A percentile compares a stretch with the other conserved stretches of the same genome.
Evolutionary conservation across 2,329 filamentous ascomycete species (phyloP).

Genomic region (Monilinia fructicola): DNA sequence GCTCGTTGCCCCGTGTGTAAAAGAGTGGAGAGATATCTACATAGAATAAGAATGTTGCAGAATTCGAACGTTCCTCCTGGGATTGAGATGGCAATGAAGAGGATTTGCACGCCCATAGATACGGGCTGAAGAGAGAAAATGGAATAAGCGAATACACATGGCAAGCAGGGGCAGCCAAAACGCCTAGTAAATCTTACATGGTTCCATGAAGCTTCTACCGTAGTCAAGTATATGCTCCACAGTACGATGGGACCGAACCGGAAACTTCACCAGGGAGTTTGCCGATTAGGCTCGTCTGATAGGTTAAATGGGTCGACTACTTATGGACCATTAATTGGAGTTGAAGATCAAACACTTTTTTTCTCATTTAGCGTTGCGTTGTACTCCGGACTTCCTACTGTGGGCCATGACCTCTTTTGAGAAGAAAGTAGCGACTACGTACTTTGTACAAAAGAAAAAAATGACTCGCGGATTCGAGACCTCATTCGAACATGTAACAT

Average conservation of each 20-base stretch:
- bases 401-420: neutral
- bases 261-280: neutral
- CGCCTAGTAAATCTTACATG: conserved; percentile 2
- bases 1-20: neutral
- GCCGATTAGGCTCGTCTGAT: conserved; percentile 1
- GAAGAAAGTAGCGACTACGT: neutral
- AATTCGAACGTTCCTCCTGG: neutral
- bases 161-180: neutral
- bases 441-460: too few species aligned
- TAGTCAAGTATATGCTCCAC: neutral
- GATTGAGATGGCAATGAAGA: conserved; percentile 9
- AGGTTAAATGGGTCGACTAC: neutral
- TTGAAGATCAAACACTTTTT: neutral
- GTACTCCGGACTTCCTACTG: too few species aligned
- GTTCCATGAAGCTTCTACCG: conserved; percentile 15
- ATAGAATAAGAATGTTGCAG: conserved; percentile 1
- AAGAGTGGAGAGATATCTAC: conserved; percentile 13
- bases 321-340: neutral
- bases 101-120: neutral
- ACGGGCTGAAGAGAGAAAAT: neutral
- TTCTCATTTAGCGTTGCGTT: neutral
- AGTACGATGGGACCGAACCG: neutral
- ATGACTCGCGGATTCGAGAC: neutral
- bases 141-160: conserved; percentile 10
- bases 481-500: neutral